A percentile compares a stretch with the other conserved stretches of the same genome.
phyloP scores from a whole-genome alignment of 2,329 filamentous ascomycete species.

The Colletotrichum zoysiae region DNA sequence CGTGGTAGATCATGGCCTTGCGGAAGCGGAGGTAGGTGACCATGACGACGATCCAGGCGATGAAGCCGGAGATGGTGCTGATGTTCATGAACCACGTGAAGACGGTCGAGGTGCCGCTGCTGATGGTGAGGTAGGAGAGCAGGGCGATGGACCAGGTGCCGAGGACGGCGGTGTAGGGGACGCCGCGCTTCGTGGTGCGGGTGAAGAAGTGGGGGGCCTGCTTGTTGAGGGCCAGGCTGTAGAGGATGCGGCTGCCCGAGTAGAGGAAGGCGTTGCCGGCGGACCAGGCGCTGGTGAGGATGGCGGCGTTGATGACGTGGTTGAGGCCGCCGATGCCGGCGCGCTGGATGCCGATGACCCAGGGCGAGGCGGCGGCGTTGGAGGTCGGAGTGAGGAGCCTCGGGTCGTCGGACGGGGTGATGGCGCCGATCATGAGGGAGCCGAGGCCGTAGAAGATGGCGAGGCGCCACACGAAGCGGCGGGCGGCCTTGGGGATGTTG shows the following conservation, averaged over 20 bases:
- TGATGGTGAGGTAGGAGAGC: slow-evolving; percentile 78
- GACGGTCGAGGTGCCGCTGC: slow-evolving; percentile 70
- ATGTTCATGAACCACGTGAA: slow-evolving; percentile 81
- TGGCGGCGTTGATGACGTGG: slow-evolving; percentile 76
- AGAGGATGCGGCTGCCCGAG: slow-evolving; percentile 76
- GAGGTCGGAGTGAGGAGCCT: slow-evolving; percentile 70
- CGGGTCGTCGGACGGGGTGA: slow-evolving; percentile 74
- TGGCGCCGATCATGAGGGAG: slow-evolving; percentile 70
- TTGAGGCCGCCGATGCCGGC: slow-evolving; percentile 74
- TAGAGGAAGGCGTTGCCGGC: slow-evolving; percentile 74
- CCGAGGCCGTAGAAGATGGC: slow-evolving; percentile 74
- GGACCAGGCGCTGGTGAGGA: slow-evolving; percentile 75
- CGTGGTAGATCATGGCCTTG: slow-evolving; percentile 65
- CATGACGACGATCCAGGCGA: slow-evolving; percentile 71
- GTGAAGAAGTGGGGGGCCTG: slow-evolving; percentile 74
- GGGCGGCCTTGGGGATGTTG: slow-evolving; percentile 75
- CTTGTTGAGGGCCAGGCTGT: slow-evolving; percentile 74
- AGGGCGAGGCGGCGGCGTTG: slow-evolving; percentile 71
- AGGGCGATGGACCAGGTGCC: slow-evolving; percentile 70
- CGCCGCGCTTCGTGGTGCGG: slow-evolving; percentile 70
- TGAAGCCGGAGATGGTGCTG: slow-evolving; percentile 71
- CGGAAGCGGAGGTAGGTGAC: slow-evolving; percentile 72
- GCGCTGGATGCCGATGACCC: slow-evolving; percentile 76
- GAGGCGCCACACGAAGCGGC: slow-evolving; percentile 72
- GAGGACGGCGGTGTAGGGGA: slow-evolving; percentile 68